Conservation (phyloP, 1,284 basidiomycete species). For the Austroboletus rostrupii region DNA sequence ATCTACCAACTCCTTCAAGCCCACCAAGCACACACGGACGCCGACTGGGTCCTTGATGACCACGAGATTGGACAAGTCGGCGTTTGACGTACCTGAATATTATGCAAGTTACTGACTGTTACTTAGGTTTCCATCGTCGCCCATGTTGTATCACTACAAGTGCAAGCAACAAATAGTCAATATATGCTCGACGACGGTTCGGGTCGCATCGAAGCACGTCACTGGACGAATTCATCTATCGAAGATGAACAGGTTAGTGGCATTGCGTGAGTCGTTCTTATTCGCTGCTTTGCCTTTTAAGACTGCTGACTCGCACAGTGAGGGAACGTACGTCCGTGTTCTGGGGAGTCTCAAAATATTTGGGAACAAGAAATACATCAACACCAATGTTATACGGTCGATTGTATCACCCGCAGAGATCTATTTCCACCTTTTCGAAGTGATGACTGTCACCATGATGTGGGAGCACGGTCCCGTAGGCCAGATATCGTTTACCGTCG, state of each 20-base stretch:
- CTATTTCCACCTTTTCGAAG: slow-evolving; percentile 71
- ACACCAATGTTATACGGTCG: slow-evolving; percentile 68
- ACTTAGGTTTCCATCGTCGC: slow-evolving; percentile 74
- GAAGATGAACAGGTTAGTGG: slow-evolving; percentile 48
- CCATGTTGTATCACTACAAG: slow-evolving; percentile 66
- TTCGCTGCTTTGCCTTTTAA: background rate
- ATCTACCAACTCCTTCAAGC: slow-evolving; percentile 78
- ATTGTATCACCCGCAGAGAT: slow-evolving; percentile 77
- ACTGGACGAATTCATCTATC: slow-evolving; percentile 78
- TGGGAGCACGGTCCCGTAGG: slow-evolving; percentile 47
- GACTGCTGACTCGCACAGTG: slow-evolving; percentile 41
- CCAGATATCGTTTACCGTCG: slow-evolving; percentile 1
- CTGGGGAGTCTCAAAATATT: slow-evolving; percentile 90
- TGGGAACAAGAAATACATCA: slow-evolving; percentile 79
- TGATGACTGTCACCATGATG: slow-evolving; percentile 44
- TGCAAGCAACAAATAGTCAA: slow-evolving; percentile 78
- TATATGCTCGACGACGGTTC: slow-evolving; percentile 89
- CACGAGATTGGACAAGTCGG: slow-evolving; percentile 78
- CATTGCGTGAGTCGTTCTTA: slow-evolving; percentile 35
- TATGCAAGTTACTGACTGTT: background rate
- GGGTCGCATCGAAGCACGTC: slow-evolving; percentile 81
- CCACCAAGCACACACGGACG: slow-evolving; percentile 80
- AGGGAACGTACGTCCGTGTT: slow-evolving; percentile 79
- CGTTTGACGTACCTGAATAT: slow-evolving; percentile 3
- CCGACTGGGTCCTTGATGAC: slow-evolving; percentile 84